Conservation (phyloP, 2,329 filamentous ascomycete species). For the Colletotrichum somersetense region DNA sequence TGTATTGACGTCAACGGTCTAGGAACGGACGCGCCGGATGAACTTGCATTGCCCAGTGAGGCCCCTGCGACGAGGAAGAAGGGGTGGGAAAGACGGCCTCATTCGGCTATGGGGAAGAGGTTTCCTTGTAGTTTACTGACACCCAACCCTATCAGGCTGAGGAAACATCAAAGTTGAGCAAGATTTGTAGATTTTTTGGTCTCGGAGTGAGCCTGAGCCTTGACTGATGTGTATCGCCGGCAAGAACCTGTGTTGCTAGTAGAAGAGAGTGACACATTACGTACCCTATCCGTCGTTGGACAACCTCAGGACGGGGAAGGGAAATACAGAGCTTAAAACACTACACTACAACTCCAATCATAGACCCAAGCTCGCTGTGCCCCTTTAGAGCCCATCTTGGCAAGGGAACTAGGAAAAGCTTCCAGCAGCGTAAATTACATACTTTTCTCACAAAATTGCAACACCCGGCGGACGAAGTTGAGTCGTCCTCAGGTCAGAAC, state of each 20-base stretch:
- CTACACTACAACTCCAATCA: not conserved
- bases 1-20: constrained; percentile 15
- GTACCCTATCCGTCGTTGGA: not conserved
- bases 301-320: not conserved
- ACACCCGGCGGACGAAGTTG: constrained; percentile 17
- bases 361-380: not conserved
- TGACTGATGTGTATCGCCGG: not conserved
- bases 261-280: not conserved
- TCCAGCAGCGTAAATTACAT: not conserved
- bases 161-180: not conserved
- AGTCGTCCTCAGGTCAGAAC: constrained; percentile 11
- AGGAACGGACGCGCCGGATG: constrained; percentile 11
- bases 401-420: not conserved
- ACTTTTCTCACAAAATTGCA: not conserved
- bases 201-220: not conserved
- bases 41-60: constrained; percentile 4
- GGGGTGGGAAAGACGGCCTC: not conserved
- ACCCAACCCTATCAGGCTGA: not conserved
- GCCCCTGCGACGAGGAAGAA: not conserved
- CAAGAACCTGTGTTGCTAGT: not conserved
- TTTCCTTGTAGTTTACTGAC: not conserved
- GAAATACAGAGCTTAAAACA: not conserved
- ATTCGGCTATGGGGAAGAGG: not conserved
- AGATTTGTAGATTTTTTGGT: not conserved
- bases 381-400: not conserved